Evolutionary conservation across 2,329 filamentous ascomycete genomes (phyloP).

Genomic region (Calonectria pseudoreteaudii): DNA sequence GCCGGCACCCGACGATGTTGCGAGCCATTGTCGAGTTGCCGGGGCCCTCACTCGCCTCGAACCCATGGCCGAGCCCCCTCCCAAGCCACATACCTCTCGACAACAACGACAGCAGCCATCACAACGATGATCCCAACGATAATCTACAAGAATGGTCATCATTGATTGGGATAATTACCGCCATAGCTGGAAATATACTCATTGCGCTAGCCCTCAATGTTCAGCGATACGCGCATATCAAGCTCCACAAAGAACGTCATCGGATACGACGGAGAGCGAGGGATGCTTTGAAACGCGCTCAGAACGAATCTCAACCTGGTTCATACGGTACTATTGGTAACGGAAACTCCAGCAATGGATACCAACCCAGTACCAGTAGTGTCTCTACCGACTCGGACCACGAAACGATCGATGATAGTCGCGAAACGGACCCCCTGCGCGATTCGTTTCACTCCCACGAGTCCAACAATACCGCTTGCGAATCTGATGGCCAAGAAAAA

Average conservation of each 20-base stretch:
- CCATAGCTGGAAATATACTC: constrained; percentile 91
- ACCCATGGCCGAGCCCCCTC: constrained; percentile 30
- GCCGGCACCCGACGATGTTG: constrained; percentile 41
- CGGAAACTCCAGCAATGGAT: constrained; percentile 34
- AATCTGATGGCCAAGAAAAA: constrained; percentile 48
- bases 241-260: constrained; percentile 78
- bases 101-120: constrained; percentile 43
- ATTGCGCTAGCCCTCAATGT: constrained; percentile 97
- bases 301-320: constrained; percentile 43
- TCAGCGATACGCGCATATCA: constrained; percentile 93
- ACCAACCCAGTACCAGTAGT: constrained; percentile 31
- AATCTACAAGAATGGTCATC: constrained; percentile 84
- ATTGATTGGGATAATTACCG: constrained; percentile 92
- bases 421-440: constrained; percentile 65
- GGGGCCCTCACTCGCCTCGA: constrained; percentile 35
- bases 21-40: constrained; percentile 38
- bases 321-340: constrained; percentile 50
- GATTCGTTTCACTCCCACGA: constrained; percentile 59
- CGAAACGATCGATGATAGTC: constrained; percentile 50
- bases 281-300: constrained; percentile 62
- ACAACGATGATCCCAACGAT: constrained; percentile 57
- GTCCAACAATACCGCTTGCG: constrained; percentile 39
- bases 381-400: constrained; percentile 36
- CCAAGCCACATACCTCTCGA: constrained; percentile 28
- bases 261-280: constrained; percentile 67